phyloP scores from a whole-genome alignment of 495 filamentous ascomycete genomes.

The Penicillium bialowiezense region DNA sequence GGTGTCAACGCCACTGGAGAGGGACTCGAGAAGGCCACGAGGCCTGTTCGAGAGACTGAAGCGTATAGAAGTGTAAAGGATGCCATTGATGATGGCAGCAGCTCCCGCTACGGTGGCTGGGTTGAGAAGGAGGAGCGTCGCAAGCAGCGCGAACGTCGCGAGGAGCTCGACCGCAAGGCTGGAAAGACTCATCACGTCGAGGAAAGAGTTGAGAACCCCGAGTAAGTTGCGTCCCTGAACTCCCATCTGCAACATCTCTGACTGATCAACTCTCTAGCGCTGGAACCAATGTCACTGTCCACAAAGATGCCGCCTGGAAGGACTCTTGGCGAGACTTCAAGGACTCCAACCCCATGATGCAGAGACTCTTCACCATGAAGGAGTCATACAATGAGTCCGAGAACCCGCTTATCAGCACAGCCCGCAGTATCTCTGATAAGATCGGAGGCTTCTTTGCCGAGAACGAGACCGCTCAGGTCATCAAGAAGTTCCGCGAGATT shows the following conservation, averaged over 20 bases:
- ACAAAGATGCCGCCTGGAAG: conserved; percentile 96
- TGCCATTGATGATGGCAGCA: conserved; percentile 95
- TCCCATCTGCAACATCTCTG: conserved; percentile 10
- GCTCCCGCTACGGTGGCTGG: conserved; percentile 94
- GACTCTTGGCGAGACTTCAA: conserved; percentile 92
- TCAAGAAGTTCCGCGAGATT: conserved; percentile 97
- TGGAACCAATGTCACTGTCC: conserved; percentile 87
- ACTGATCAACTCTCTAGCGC: conserved; percentile 57
- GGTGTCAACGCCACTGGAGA: conserved; percentile 81
- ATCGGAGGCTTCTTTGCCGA: conserved; percentile 96
- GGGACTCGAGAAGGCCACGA: conserved; percentile 86
- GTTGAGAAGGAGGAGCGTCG: conserved; percentile 90
- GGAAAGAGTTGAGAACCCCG: conserved; percentile 72
- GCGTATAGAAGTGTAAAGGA: conserved; percentile 93
- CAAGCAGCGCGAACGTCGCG: conserved; percentile 68
- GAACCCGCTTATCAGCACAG: conserved; percentile 90
- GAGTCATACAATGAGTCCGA: conserved; percentile 90
- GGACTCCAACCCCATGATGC: conserved; percentile 83
- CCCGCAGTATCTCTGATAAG: conserved; percentile 87
- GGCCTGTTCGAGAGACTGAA: conserved; percentile 89
- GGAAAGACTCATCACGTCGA: conserved; percentile 46
- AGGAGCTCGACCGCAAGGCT: conserved; percentile 58
- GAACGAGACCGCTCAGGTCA: conserved; percentile 94
- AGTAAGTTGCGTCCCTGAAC: conserved; percentile 60
- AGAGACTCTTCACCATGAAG: conserved; percentile 80